A percentile compares a stretch with the other conserved stretches of the same genome.
phyloP scores from a whole-genome alignment of 192 early-diverging fungal genomes.

The Coemansia sp. region DNA sequence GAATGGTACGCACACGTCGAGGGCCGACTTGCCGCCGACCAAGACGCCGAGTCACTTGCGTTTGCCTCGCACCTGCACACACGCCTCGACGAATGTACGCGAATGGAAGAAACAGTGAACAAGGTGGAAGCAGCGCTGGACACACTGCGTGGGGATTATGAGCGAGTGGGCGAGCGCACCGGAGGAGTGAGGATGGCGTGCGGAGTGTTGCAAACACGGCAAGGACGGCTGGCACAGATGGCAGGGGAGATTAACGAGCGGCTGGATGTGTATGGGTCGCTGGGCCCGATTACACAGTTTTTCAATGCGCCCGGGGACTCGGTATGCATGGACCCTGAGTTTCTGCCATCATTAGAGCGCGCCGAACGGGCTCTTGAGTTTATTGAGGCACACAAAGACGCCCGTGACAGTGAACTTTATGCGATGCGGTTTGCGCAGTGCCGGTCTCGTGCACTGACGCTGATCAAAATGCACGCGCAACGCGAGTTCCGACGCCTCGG shows the following conservation, averaged over 20 bases:
- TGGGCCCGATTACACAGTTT: slow-evolving; percentile 77
- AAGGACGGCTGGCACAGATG: slow-evolving; percentile 19
- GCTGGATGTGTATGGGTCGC: slow-evolving; percentile 78
- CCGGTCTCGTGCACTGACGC: slow-evolving; percentile 87
- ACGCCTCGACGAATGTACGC: slow-evolving; percentile 10
- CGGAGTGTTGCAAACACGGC: slow-evolving; percentile 70
- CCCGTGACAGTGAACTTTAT: slow-evolving; percentile 89
- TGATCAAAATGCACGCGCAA: slow-evolving; percentile 84
- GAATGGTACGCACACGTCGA: slow-evolving; percentile 89
- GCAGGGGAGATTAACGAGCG: slow-evolving; percentile 60
- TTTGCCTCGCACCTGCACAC: slow-evolving; percentile 50
- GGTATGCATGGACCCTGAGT: slow-evolving; percentile 75
- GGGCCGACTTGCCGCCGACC: slow-evolving; percentile 67
- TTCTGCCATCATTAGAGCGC: slow-evolving; percentile 81
- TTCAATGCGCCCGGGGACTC: slow-evolving; percentile 83
- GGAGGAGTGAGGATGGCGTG: slow-evolving; percentile 76
- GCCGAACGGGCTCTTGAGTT: slow-evolving; percentile 68
- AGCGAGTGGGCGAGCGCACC: slow-evolving; percentile 78
- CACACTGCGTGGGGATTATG: slow-evolving; percentile 67
- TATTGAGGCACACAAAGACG: slow-evolving; percentile 56
- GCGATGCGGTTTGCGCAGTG: slow-evolving; percentile 92
- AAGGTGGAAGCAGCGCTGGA: slow-evolving; percentile 60
- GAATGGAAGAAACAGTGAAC: slow-evolving; percentile 62
- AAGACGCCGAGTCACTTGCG: slow-evolving; percentile 84
- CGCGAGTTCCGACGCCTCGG: slow-evolving; percentile 54